These are phyloP conservation scores for Flaveria sonorensis DNA, from an alignment of 129 eudicot species.

Conservation along the genomic window DNA sequence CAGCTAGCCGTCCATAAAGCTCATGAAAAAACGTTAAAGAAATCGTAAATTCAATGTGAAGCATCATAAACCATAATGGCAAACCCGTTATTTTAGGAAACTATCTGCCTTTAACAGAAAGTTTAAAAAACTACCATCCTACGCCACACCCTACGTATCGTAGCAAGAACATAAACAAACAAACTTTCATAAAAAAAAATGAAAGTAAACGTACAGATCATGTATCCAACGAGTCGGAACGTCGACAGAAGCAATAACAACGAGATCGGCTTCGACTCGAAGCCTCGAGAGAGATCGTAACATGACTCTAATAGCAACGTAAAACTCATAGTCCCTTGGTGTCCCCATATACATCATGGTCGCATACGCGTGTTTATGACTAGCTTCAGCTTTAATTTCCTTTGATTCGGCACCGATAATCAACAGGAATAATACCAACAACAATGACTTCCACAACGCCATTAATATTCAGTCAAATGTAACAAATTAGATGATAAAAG, in stretches of 20 bases:
- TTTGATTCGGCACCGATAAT: background rate
- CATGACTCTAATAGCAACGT: constrained; percentile 84
- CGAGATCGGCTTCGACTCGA: constrained; percentile 78
- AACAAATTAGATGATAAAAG: no score
- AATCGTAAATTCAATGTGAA: background rate
- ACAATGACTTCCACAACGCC: background rate
- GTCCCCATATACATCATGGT: constrained; percentile 99
- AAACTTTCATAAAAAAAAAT: background rate
- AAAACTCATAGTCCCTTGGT: constrained; percentile 87
- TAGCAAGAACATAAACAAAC: background rate
- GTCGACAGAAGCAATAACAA: constrained; percentile 88
- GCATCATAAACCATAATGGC: background rate
- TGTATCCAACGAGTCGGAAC: constrained; percentile 78
- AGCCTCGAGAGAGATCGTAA: constrained; percentile 58
- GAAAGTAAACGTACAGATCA: constrained; percentile 53
- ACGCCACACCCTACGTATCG: constrained; percentile 2
- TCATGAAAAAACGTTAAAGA: background rate
- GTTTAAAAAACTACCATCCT: background rate
- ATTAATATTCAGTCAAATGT: background rate
- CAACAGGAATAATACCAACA: background rate
- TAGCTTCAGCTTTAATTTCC: background rate
- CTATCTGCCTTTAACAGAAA: background rate
- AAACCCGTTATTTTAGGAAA: background rate
- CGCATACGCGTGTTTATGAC: constrained; percentile 67
- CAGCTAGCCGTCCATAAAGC: background rate